Base-by-base conservation (phyloP, 306 rosid genomes). In the Begonia loranthoides region DNA sequence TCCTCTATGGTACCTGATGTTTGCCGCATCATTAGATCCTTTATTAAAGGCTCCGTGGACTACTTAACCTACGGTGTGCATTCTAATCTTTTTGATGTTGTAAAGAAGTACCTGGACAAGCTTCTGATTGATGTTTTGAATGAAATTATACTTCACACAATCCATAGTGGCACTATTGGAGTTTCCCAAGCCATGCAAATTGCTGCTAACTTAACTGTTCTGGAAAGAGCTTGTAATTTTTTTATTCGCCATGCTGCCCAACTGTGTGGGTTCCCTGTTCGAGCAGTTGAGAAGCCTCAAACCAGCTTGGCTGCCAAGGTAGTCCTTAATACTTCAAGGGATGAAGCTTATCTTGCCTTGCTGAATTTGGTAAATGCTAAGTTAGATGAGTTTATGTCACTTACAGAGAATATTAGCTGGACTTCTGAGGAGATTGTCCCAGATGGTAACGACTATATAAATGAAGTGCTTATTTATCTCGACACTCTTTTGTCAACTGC, bases 131-230 rank as follows among this genome's bases (percentile, higher is more conserved):
- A 86, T 45, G 80, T 74, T 16, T 52, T 90, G 52, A 90, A 82
- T 62, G 95, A 76, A 67, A 59, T 62, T 36, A 68, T 90, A 48
- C 88, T 86, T 8, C 59, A 76, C 33, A 74, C 65, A 4, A 76
- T 90, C 57, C 70, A 77, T 49, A 60, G 80, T 33, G 70, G 79
- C 38, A 76, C 13, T 66, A 80, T 78, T 59, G 80, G 75, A 10
- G 76, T 83, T 36, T 72, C 95, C 61, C 95, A 78, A 55, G 99
- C 95, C 54, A 90, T 90, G 99, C 99, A 90, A 77, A 73, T 86
- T 16, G 94, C 95, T 60, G 95, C 99, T 39, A 90, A 90, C 74
- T 71, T 80, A 66, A 22, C 99, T 36, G 77, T 68, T 62, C 70
- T 90, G 9, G 99, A 90, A 80, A 78, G 88, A 73, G 95, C 95